phyloP scores from a whole-genome alignment of 495 filamentous ascomycete species.

The Penicillium dipodomyicola region DNA sequence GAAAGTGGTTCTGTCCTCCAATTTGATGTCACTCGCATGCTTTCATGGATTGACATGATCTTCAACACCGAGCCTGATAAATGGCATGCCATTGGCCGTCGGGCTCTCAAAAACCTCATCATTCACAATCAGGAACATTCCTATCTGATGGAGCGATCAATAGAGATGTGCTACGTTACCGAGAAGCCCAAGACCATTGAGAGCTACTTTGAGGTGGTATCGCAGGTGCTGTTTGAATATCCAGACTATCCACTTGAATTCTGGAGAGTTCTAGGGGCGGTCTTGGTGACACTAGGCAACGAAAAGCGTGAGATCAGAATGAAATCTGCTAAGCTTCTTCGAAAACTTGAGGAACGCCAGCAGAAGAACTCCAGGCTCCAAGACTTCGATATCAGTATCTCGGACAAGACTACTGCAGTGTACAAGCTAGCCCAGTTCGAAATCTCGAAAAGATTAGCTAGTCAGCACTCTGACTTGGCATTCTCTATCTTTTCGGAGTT shows the following conservation, averaged over 20 bases:
- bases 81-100: slow-evolving; percentile 84
- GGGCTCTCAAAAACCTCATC: slow-evolving; percentile 87
- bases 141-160: slow-evolving; percentile 79
- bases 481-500: slow-evolving; percentile 96
- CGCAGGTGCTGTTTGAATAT: slow-evolving; percentile 77
- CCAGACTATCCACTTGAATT: slow-evolving; percentile 77
- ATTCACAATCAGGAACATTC: slow-evolving; percentile 83
- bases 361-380: slow-evolving; percentile 85
- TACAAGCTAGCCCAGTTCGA: slow-evolving; percentile 98
- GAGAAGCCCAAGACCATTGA: slow-evolving; percentile 75
- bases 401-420: slow-evolving; percentile 96
- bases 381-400: slow-evolving; percentile 97
- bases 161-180: slow-evolving; percentile 77
- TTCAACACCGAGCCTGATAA: slow-evolving; percentile 87
- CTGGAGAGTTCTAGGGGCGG: slow-evolving; percentile 84
- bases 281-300: slow-evolving; percentile 86
- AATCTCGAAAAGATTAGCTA: slow-evolving; percentile 85
- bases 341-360: slow-evolving; percentile 79
- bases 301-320: slow-evolving; percentile 83
- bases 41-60: slow-evolving; percentile 91
- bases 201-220: slow-evolving; percentile 94
- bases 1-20: slow-evolving; percentile 78
- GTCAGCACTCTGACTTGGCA: slow-evolving; percentile 81
- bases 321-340: slow-evolving; percentile 81
- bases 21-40: slow-evolving; percentile 88